These are phyloP conservation scores for Nidularia sp. DNA, from an alignment of 768 basidiomycete genomes.

Conservation along the genomic window DNA sequence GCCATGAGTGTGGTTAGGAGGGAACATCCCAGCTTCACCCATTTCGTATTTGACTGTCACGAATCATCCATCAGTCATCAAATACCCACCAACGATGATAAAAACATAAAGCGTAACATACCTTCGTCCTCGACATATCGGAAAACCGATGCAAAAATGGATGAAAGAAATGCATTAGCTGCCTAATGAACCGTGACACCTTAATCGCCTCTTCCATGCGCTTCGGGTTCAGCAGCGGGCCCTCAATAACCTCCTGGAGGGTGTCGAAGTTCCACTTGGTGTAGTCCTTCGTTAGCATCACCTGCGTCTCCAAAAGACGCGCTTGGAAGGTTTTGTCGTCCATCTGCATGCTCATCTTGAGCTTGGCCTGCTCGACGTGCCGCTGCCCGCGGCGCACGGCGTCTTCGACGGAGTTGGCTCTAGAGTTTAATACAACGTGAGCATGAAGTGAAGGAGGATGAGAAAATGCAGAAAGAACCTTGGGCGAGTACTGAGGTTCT, in stretches of 20 bases:
- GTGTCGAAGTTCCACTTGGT: slow-evolving; percentile 91
- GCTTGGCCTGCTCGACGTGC: slow-evolving; percentile 85
- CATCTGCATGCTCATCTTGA: slow-evolving; percentile 90
- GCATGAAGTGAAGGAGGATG: neutral
- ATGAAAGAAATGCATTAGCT: slow-evolving; percentile 91
- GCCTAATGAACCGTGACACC: slow-evolving; percentile 82
- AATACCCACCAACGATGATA: neutral
- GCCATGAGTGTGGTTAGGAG: slow-evolving; percentile 80
- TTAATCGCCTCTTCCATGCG: slow-evolving; percentile 93
- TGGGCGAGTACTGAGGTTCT: slow-evolving; percentile 45
- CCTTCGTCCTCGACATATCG: slow-evolving; percentile 71
- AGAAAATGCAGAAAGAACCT: slow-evolving; percentile 35
- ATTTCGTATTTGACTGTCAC: slow-evolving; percentile 68
- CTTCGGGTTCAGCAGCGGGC: slow-evolving; percentile 86
- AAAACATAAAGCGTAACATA: slow-evolving; percentile 10
- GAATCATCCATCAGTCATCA: neutral
- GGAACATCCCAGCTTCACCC: slow-evolving; percentile 82
- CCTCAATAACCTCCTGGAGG: slow-evolving; percentile 85
- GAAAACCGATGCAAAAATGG: slow-evolving; percentile 88
- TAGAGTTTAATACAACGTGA: slow-evolving; percentile 14
- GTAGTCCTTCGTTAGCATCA: slow-evolving; percentile 84
- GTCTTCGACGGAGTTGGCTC: slow-evolving; percentile 83
- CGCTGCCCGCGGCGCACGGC: slow-evolving; percentile 82
- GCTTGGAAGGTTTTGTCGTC: slow-evolving; percentile 92
- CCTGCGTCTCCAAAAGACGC: slow-evolving; percentile 81